phyloP scores from a whole-genome alignment of 768 basidiomycete genomes.

The Termitomyces sp. region DNA sequence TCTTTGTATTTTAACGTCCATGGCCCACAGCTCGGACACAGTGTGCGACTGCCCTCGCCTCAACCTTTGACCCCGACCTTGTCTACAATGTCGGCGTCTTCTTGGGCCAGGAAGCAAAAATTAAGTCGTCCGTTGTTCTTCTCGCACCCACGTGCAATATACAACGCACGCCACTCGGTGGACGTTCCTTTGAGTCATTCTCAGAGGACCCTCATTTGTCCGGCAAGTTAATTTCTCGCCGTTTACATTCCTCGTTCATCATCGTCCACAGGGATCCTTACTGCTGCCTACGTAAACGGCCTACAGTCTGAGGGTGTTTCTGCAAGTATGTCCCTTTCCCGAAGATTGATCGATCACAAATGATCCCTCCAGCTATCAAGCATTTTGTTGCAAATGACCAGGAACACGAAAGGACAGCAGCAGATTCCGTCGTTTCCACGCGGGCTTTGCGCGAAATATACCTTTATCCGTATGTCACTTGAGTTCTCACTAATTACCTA shows the following conservation, averaged over 20 bases:
- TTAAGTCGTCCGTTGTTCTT: slow-evolving; percentile 56
- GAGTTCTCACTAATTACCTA: neutral
- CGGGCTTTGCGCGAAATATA: slow-evolving; percentile 69
- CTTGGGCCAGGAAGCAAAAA: slow-evolving; percentile 59
- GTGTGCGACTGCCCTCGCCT: slow-evolving; percentile 66
- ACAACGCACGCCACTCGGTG: slow-evolving; percentile 56
- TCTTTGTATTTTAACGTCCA: neutral
- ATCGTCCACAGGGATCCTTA: slow-evolving; percentile 39
- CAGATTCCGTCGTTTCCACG: slow-evolving; percentile 57
- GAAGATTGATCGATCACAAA: neutral
- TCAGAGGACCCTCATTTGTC: slow-evolving; percentile 67
- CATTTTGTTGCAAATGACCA: slow-evolving; percentile 73
- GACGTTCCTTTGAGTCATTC: slow-evolving; percentile 65
- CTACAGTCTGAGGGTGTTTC: slow-evolving; percentile 61
- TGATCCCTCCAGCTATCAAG: slow-evolving; percentile 47
- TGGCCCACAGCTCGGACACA: neutral
- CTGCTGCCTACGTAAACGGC: slow-evolving; percentile 64
- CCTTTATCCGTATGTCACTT: slow-evolving; percentile 50
- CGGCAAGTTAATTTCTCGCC: slow-evolving; percentile 25
- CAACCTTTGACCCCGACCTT: slow-evolving; percentile 62
- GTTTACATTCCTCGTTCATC: neutral
- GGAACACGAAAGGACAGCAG: slow-evolving; percentile 63
- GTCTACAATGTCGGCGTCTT: slow-evolving; percentile 49
- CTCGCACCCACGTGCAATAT: slow-evolving; percentile 76
- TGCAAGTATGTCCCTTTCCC: slow-evolving; percentile 32